Conservation (phyloP, 305 asterid genomes). For the Caryopteris hybrid region DNA sequence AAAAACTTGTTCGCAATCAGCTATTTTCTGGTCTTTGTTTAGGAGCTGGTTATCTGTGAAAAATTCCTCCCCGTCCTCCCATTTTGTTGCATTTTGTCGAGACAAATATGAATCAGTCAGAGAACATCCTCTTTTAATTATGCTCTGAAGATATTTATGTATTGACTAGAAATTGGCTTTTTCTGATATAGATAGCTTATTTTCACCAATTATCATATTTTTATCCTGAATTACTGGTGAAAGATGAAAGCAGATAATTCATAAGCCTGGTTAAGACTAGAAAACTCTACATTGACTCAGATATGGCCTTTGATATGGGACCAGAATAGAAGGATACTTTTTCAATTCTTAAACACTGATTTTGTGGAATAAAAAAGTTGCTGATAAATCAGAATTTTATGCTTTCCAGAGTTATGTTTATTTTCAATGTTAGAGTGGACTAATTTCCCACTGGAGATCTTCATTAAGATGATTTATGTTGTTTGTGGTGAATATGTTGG, state of each 20-base stretch:
- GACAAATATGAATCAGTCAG: neutral
- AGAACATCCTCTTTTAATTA: neutral
- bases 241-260: neutral
- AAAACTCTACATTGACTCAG: neutral
- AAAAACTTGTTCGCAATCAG: neutral
- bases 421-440: neutral
- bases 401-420: neutral
- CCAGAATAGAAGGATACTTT: neutral
- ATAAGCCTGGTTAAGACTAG: neutral
- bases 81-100: neutral
- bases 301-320: neutral
- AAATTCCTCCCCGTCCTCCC: neutral
- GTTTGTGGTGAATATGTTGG: neutral
- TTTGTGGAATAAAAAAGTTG: neutral
- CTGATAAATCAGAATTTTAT: neutral
- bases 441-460: neutral
- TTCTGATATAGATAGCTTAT: neutral
- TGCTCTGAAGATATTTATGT: neutral
- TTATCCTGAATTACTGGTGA: neutral
- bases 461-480: constrained; percentile 6
- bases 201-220: neutral
- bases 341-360: neutral
- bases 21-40: neutral
- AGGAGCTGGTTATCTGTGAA: neutral
- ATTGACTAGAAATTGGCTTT: neutral